Percentiles rank a stretch among this genome's conserved stretches.
phyloP scores from a whole-genome alignment of 2,329 filamentous ascomycete genomes.

The Fusarium pilosicola region DNA sequence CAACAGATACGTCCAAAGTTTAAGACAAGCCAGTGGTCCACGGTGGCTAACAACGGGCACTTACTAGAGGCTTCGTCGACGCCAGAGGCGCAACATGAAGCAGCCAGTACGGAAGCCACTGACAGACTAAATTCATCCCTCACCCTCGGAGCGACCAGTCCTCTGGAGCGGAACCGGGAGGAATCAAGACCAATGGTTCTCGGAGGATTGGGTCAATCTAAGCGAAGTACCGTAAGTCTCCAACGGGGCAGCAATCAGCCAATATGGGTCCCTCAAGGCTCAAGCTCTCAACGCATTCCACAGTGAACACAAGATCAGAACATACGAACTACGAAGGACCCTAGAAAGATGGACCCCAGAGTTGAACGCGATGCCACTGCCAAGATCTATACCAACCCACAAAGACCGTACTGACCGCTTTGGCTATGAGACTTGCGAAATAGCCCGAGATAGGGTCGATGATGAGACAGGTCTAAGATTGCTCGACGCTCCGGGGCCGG shows the following conservation, averaged over 20 bases:
- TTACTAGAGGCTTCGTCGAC: constrained; percentile 1
- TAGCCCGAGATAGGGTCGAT: constrained; percentile 2
- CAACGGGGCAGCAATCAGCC: neutral
- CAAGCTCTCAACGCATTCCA: constrained; percentile 29
- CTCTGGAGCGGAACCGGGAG: neutral
- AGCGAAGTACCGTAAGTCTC: neutral
- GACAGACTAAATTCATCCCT: constrained; percentile 9
- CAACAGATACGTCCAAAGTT: constrained; percentile 10
- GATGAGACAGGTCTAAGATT: constrained; percentile 9
- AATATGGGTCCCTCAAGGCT: neutral
- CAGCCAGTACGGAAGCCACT: constrained; percentile 27
- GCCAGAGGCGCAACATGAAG: constrained; percentile 31
- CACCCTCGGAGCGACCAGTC: neutral
- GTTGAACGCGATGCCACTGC: neutral
- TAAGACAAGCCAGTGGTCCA: constrained; percentile 4
- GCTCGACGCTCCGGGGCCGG: constrained; percentile 11
- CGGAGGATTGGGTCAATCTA: neutral
- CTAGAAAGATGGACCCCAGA: constrained; percentile 5
- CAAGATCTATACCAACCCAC: constrained; percentile 11
- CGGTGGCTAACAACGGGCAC: constrained; percentile 12
- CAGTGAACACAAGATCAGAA: constrained; percentile 17
- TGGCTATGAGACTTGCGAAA: constrained; percentile 2
- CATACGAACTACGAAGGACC: neutral
- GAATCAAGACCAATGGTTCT: constrained; percentile 5
- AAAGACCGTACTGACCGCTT: neutral